A percentile compares a stretch with the other conserved stretches of the same genome.
These are phyloP conservation scores for Abelmoschus esculentus DNA, from an alignment of 345 rosid genomes.

Conservation along the genomic window DNA sequence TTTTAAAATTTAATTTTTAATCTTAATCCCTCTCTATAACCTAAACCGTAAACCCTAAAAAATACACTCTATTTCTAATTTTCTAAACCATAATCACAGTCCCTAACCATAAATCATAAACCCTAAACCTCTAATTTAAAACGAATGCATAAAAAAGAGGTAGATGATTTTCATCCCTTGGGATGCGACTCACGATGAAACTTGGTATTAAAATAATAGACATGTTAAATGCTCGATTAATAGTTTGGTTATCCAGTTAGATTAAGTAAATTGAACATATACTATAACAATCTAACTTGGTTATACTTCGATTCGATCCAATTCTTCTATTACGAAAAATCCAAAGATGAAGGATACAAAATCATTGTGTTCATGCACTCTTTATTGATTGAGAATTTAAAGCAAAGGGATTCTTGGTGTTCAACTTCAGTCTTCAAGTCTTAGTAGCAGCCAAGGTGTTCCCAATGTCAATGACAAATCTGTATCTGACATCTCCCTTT, in stretches of 20 bases:
- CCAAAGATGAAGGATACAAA: neutral
- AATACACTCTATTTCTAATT: no score
- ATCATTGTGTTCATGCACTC: neutral
- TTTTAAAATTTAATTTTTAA: no score
- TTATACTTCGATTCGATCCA: neutral
- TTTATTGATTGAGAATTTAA: neutral
- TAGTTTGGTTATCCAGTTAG: neutral
- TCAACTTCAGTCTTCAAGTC: neutral
- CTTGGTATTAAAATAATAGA: no score
- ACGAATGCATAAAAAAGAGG: no score
- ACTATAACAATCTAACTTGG: neutral
- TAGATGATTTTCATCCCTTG: no score
- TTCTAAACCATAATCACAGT: no score
- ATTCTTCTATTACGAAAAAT: neutral
- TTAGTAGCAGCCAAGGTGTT: constrained; percentile 28
- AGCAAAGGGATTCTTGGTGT: neutral
- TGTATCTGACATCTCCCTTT: constrained; percentile 42
- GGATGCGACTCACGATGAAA: no score
- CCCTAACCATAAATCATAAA: no score
- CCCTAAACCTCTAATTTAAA: no score
- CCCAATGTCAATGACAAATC: constrained; percentile 52
- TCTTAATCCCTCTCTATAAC: no score
- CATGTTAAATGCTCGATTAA: neutral
- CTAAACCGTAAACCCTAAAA: no score
- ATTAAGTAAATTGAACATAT: neutral